Evolutionary conservation across 1,139 yeast species (phyloP).

Genomic region (Taiozyma sp.): DNA sequence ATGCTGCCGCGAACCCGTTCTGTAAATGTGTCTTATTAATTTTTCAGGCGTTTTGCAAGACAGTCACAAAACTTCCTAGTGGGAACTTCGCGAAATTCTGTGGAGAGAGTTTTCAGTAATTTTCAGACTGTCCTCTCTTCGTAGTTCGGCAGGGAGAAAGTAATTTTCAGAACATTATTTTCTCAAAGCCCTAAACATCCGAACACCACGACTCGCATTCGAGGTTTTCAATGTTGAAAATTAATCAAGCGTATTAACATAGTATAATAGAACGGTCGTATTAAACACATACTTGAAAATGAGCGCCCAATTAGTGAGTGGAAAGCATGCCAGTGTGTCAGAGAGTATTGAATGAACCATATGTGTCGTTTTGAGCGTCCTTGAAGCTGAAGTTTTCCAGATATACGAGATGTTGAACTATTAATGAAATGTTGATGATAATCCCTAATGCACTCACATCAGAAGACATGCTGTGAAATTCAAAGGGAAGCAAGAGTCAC

Average conservation of each 20-base stretch:
- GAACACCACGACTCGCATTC: conserved; percentile 21
- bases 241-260: background rate
- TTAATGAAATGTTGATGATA: background rate
- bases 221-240: conserved; percentile 8
- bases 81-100: background rate
- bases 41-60: background rate
- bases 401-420: background rate
- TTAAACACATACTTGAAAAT: conserved; percentile 21
- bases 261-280: conserved; percentile 1
- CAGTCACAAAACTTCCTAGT: background rate
- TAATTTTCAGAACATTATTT: background rate
- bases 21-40: background rate
- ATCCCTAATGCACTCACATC: background rate
- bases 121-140: background rate
- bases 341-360: background rate
- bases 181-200: conserved; percentile 6
- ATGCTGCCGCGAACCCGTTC: background rate
- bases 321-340: background rate
- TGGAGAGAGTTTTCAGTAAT: background rate
- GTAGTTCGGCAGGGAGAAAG: background rate
- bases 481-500: background rate
- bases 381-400: background rate
- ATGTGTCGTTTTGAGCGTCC: background rate
- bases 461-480: background rate
- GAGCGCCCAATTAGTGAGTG: conserved; percentile 28